Evolutionary conservation across 1,139 yeast genomes (phyloP).

Genomic region (Taphrina betulina): DNA sequence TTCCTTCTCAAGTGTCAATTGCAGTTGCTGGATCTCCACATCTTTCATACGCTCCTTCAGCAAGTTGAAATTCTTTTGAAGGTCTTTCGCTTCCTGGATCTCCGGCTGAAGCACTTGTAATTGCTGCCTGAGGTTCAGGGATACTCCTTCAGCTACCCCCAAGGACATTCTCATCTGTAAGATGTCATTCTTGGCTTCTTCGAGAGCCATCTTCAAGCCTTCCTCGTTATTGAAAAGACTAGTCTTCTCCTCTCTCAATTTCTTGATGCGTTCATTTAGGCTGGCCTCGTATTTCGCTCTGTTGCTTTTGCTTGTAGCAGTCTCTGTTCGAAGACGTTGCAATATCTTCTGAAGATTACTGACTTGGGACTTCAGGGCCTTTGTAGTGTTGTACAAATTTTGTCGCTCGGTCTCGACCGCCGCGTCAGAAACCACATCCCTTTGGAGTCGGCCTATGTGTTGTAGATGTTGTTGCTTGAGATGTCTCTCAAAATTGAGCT

Average conservation of each 20-base stretch:
- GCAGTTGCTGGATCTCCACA: conserved; percentile 26
- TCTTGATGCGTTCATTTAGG: conserved; percentile 34
- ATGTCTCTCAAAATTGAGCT: conserved; percentile 61
- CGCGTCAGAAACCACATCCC: conserved; percentile 35
- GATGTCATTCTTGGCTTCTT: conserved; percentile 12
- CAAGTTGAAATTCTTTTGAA: conserved; percentile 19
- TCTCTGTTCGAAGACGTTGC: conserved; percentile 33
- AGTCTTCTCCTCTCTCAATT: conserved; percentile 33
- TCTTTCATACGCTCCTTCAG: conserved; percentile 22
- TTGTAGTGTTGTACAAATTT: conserved; percentile 33
- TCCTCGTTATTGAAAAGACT: conserved; percentile 22
- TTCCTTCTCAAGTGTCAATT: conserved; percentile 22
- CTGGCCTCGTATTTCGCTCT: conserved; percentile 34
- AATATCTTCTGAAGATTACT: conserved; percentile 23
- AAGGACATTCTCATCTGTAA: conserved; percentile 12
- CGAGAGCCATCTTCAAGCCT: conserved; percentile 7
- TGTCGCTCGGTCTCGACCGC: conserved; percentile 37
- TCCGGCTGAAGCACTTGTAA: conserved; percentile 25
- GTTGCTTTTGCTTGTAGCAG: conserved; percentile 32
- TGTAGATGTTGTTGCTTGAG: conserved; percentile 55
- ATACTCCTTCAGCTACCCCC: conserved; percentile 21
- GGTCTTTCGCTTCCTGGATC: conserved; percentile 20
- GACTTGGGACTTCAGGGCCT: conserved; percentile 34
- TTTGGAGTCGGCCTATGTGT: conserved; percentile 48
- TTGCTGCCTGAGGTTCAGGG: conserved; percentile 15